Base-by-base conservation (phyloP, 192 early-diverging fungal genomes). In the Rhizoclosmatium globosum region DNA sequence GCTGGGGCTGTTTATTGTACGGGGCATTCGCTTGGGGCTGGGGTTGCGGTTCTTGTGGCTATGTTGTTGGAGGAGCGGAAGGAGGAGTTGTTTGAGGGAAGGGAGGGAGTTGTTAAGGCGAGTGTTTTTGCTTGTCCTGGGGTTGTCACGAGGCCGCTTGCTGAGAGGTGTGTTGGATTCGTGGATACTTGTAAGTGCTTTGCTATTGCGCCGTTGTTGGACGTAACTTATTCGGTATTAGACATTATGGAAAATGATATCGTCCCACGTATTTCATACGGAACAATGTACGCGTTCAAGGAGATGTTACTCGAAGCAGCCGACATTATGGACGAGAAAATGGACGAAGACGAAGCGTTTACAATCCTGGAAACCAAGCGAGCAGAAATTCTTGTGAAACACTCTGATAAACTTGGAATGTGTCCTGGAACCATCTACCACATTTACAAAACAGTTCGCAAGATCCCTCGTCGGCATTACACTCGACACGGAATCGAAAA, bases 11-110 rank as follows among this genome's bases (percentile, higher is more conserved):
- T 87, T 2, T 82, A 81, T 71, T 77, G 82, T 31, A 72, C 82
- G 2, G 86, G 82, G 15, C 86, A 87, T 68, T 84, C 82, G 7
- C 77, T 87, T 45, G 86, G 86, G 23, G 86, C 81, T 21, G 86
- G 83, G 17, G 77, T 80, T 23, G 64, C 76, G 42, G 62, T 84
- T 1, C 62, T 85, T 0, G 68, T 85, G 64, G 78, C 80, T 6
- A 76, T 87, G 68, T 58, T 84, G 23, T 58, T 85, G 42, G 42
- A 78, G 3, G 75, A 81, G 47, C 68, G 78, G 21, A 47, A 82
- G 2, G 75, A 68, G n/a, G 70, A 77, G 21, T 77, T 82, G 48
- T 39, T 53, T 4, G 44, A 73, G 3, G 70, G 47, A 4, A 57
- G 71, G 17, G 56, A 76, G 15, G 83, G 85, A 58, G 64, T 41